Evolutionary conservation across 257 asterid species (phyloP).

Genomic region (Cordia subcordata): DNA sequence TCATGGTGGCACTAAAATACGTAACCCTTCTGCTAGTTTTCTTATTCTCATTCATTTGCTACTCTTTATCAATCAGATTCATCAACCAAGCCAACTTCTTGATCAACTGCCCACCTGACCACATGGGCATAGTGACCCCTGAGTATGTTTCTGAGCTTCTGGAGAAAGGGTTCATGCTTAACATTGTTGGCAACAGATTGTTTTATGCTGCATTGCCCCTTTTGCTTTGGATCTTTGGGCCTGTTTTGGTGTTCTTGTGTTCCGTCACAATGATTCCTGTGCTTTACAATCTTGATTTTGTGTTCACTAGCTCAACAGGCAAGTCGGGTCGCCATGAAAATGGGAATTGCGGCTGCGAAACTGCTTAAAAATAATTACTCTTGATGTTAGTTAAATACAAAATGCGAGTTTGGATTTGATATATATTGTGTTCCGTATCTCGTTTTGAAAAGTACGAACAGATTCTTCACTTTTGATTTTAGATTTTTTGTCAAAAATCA

Average conservation of each 20-base stretch:
- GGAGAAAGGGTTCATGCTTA: slow-evolving; percentile 57
- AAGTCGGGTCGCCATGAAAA: slow-evolving; percentile 18
- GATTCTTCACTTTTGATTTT: too few species aligned
- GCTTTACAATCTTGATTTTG: slow-evolving; percentile 71
- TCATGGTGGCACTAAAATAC: slow-evolving; percentile 79
- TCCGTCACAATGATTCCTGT: slow-evolving; percentile 61
- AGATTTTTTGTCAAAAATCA: too few species aligned
- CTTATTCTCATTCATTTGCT: slow-evolving; percentile 72
- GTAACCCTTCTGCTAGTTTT: slow-evolving; percentile 60
- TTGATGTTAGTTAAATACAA: too few species aligned
- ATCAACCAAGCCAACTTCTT: slow-evolving; percentile 84
- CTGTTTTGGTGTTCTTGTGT: slow-evolving; percentile 69
- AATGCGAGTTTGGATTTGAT: too few species aligned
- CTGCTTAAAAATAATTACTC: slow-evolving; percentile 7
- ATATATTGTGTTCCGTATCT: too few species aligned
- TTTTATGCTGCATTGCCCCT: slow-evolving; percentile 81
- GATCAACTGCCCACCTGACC: slow-evolving; percentile 61
- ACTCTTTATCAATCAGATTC: slow-evolving; percentile 78
- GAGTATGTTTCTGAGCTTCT: slow-evolving; percentile 68
- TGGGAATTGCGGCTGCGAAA: slow-evolving; percentile 8
- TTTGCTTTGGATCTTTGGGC: slow-evolving; percentile 87
- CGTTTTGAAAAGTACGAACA: not conserved
- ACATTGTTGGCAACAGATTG: slow-evolving; percentile 69
- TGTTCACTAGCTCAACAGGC: slow-evolving; percentile 28
- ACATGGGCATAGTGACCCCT: slow-evolving; percentile 38